phyloP scores from a whole-genome alignment of 352 stramenopile species.

The Pythium phragmitis region DNA sequence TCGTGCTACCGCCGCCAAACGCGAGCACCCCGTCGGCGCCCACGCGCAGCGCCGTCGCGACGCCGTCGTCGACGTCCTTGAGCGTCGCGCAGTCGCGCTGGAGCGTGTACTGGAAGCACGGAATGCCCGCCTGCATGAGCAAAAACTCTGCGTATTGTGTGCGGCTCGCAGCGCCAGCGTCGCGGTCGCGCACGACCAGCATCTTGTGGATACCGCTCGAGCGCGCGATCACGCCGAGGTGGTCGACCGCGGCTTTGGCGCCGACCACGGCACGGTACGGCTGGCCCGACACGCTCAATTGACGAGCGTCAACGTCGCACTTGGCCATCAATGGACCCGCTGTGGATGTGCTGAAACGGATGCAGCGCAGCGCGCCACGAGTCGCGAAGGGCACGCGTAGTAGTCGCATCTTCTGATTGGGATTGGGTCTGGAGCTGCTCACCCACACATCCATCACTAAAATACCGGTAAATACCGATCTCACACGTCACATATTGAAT shows the following conservation, averaged over 20 bases:
- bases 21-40: conserved; percentile 66
- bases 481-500: conserved; percentile 17
- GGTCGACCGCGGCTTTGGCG: conserved; percentile 39
- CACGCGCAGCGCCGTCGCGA: conserved; percentile 53
- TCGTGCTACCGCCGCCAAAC: conserved; percentile 64
- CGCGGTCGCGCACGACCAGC: conserved; percentile 67
- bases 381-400: conserved; percentile 7
- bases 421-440: not conserved
- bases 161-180: conserved; percentile 46
- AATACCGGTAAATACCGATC: conserved; percentile 11
- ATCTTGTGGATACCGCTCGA: conserved; percentile 57
- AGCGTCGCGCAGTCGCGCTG: conserved; percentile 65
- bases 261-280: conserved; percentile 48
- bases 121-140: conserved; percentile 62
- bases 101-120: conserved; percentile 76
- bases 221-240: conserved; percentile 40
- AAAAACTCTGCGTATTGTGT: conserved; percentile 74
- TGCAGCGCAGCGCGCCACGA: not conserved
- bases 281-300: conserved; percentile 46
- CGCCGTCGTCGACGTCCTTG: conserved; percentile 49
- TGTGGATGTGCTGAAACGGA: not conserved
- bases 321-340: conserved; percentile 3
- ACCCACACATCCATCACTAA: conserved; percentile 7
- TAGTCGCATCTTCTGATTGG: conserved; percentile 7
- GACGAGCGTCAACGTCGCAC: conserved; percentile 39